Percentiles rank a stretch among this genome's conserved stretches.
These are phyloP conservation scores for Prunus mongolica DNA, from an alignment of 306 rosid genomes.

Conservation along the genomic window DNA sequence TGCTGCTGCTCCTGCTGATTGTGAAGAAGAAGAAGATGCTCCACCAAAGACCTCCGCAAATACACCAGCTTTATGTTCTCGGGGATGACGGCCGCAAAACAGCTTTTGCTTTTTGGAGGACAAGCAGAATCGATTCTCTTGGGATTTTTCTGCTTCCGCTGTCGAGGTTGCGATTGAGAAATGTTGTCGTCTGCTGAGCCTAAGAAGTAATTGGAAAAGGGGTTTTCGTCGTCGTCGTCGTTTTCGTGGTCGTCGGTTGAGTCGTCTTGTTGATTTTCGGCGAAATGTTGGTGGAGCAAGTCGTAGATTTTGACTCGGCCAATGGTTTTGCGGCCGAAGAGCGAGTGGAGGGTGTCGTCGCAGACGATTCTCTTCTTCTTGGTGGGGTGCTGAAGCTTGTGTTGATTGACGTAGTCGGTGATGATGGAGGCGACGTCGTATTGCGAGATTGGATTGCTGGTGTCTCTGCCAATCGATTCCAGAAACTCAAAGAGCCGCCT, in stretches of 20 bases:
- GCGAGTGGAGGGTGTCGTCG: slow-evolving; percentile 47
- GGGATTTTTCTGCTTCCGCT: slow-evolving; percentile 25
- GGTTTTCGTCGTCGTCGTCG: slow-evolving; percentile 36
- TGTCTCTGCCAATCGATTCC: slow-evolving; percentile 55
- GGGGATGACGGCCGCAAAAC: slow-evolving; percentile 64
- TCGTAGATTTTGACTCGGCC: slow-evolving; percentile 50
- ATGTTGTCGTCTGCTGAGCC: slow-evolving; percentile 18
- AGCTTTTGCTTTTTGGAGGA: slow-evolving; percentile 48
- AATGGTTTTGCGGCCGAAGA: slow-evolving; percentile 69
- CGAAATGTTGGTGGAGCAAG: slow-evolving; percentile 62
- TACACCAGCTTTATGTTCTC: slow-evolving; percentile 67
- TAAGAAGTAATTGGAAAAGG: neutral
- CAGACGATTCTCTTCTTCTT: slow-evolving; percentile 66
- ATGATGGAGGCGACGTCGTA: slow-evolving; percentile 47
- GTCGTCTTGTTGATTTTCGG: slow-evolving; percentile 40
- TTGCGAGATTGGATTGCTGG: slow-evolving; percentile 42
- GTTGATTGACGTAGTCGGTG: slow-evolving; percentile 44
- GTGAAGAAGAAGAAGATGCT: slow-evolving; percentile 33
- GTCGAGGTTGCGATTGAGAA: neutral
- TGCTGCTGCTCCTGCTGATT: slow-evolving; percentile 21
- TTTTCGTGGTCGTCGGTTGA: slow-evolving; percentile 18
- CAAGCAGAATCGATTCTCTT: slow-evolving; percentile 16
- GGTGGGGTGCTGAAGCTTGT: slow-evolving; percentile 42
- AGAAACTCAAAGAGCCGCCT: slow-evolving; percentile 54
- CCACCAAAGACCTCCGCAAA: slow-evolving; percentile 56